A percentile compares a stretch with the other conserved stretches of the same genome.
phyloP scores from a whole-genome alignment of 768 basidiomycete genomes.

The Amanita pallidorosea region DNA sequence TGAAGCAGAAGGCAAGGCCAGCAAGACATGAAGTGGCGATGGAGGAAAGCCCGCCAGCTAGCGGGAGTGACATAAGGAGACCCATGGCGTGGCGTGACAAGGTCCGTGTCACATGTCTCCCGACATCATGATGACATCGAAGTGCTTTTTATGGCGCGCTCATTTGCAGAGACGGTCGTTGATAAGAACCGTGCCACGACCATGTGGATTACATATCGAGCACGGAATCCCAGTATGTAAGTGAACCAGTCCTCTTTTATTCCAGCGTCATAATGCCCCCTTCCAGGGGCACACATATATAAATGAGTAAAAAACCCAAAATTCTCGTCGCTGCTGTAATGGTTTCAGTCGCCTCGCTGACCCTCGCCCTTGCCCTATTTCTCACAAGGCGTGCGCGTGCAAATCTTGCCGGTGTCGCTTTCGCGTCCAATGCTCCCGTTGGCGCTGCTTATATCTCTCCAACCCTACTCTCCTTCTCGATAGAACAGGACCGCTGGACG shows the following conservation, averaged over 20 bases:
- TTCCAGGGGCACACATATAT: background rate
- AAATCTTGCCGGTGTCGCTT: constrained; percentile 20
- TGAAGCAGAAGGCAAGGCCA: constrained; percentile 7
- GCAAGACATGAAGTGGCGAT: constrained; percentile 52
- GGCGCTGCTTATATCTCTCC: constrained; percentile 26
- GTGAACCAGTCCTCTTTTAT: background rate
- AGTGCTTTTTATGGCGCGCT: too few relatives aligned
- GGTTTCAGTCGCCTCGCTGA: background rate
- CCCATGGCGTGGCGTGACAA: constrained; percentile 46
- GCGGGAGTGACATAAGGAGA: constrained; percentile 59
- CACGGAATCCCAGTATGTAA: background rate
- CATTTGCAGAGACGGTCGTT: too few relatives aligned
- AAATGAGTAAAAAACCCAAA: background rate
- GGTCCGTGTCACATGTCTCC: background rate
- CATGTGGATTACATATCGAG: too few relatives aligned
- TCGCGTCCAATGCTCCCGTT: constrained; percentile 27
- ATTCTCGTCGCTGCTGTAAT: background rate
- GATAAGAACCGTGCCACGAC: too few relatives aligned
- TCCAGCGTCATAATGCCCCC: background rate
- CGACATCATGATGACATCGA: background rate
- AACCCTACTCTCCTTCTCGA: constrained; percentile 50
- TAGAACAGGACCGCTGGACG: constrained; percentile 62
- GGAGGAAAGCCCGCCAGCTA: constrained; percentile 65
- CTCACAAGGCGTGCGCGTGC: background rate
- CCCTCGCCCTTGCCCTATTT: background rate